These are phyloP conservation scores for Uncinocarpus reesii DNA, from an alignment of 2,329 filamentous ascomycete genomes.

Conservation along the genomic window DNA sequence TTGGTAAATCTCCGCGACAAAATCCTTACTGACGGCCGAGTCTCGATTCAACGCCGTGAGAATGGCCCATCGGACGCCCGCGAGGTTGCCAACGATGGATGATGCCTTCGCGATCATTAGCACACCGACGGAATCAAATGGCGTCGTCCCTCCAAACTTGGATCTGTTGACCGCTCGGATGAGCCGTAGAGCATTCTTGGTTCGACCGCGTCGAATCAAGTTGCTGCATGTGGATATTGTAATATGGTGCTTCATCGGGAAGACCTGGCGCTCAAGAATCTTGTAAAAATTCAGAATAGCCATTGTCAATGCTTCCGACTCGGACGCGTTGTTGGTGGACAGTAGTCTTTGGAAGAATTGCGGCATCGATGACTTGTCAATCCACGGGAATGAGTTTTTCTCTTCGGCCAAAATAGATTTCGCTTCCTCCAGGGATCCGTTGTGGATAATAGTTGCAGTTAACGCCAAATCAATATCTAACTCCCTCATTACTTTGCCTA, in stretches of 20 bases:
- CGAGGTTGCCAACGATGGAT: conserved; percentile 22
- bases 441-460: conserved; percentile 28
- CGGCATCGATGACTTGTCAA: conserved; percentile 22
- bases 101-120: conserved; percentile 33
- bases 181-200: conserved; percentile 26
- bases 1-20: conserved; percentile 28
- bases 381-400: conserved; percentile 21
- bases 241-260: conserved; percentile 31
- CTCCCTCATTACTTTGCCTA: conserved; percentile 25
- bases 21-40: conserved; percentile 24
- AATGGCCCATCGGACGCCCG: conserved; percentile 35
- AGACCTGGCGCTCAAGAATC: conserved; percentile 24
- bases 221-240: conserved; percentile 23
- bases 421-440: conserved; percentile 25
- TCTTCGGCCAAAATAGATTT: conserved; percentile 27
- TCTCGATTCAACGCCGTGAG: conserved; percentile 29
- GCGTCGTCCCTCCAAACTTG: conserved; percentile 25
- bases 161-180: conserved; percentile 31
- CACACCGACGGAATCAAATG: conserved; percentile 31
- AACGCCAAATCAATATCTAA: conserved; percentile 31
- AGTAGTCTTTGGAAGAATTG: conserved; percentile 30
- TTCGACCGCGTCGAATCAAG: conserved; percentile 22
- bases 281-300: conserved; percentile 33
- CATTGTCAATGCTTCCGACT: conserved; percentile 26
- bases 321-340: conserved; percentile 18